Evolutionary conservation across 1,139 yeast species (phyloP).

Genomic region (Yamadazyma dushanensis): DNA sequence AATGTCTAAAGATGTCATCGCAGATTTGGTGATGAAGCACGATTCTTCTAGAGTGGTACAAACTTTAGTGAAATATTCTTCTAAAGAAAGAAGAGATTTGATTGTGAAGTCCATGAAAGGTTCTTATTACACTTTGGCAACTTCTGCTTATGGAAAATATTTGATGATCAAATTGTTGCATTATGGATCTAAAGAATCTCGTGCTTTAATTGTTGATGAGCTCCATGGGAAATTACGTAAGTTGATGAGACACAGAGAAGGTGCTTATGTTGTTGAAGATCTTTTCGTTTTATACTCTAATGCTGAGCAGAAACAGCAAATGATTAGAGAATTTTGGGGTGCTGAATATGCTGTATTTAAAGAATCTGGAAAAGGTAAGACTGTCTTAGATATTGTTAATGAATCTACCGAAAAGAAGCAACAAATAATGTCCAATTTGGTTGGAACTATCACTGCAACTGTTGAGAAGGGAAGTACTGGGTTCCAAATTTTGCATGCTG

Average conservation of each 20-base stretch:
- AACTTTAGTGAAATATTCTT: slow-evolving; percentile 83
- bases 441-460: slow-evolving; percentile 83
- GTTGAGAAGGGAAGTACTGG: slow-evolving; percentile 96
- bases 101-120: slow-evolving; percentile 75
- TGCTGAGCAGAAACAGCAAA: slow-evolving; percentile 81
- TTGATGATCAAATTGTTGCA: slow-evolving; percentile 84
- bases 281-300: slow-evolving; percentile 83
- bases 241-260: slow-evolving; percentile 95
- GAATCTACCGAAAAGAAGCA: slow-evolving; percentile 83
- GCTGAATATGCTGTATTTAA: slow-evolving; percentile 92
- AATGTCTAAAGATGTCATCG: slow-evolving; percentile 70
- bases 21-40: slow-evolving; percentile 88
- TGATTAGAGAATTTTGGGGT: slow-evolving; percentile 96
- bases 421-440: slow-evolving; percentile 71
- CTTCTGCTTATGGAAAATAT: slow-evolving; percentile 92
- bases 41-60: slow-evolving; percentile 97
- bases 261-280: slow-evolving; percentile 98
- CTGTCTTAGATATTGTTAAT: slow-evolving; percentile 63
- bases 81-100: slow-evolving; percentile 74
- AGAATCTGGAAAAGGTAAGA: slow-evolving; percentile 65
- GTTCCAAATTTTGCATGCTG: slow-evolving; percentile 93
- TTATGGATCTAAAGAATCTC: slow-evolving; percentile 82
- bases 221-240: slow-evolving; percentile 89
- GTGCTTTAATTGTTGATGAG: slow-evolving; percentile 75
- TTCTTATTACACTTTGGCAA: slow-evolving; percentile 77